phyloP scores from a whole-genome alignment of 352 stramenopile species.

The Pythium coloratum region DNA sequence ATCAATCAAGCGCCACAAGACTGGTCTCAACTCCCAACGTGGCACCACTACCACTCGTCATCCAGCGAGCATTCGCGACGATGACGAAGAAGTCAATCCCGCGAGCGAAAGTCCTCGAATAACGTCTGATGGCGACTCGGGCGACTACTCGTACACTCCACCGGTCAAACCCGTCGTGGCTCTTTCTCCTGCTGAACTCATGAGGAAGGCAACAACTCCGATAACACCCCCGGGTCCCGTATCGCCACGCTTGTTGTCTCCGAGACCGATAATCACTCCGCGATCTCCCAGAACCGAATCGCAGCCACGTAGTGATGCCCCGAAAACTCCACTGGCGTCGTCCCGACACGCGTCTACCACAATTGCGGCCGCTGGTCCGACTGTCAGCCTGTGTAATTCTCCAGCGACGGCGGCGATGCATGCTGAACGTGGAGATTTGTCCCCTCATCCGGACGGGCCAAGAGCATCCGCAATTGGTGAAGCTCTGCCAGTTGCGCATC shows the following conservation, averaged over 20 bases:
- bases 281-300: slow-evolving; percentile 27
- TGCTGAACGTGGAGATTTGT: no score
- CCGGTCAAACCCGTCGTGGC: slow-evolving; percentile 34
- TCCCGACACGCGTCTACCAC: neutral
- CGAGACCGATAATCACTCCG: slow-evolving; percentile 32
- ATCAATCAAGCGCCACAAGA: neutral
- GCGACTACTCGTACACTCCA: slow-evolving; percentile 9
- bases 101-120: neutral
- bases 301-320: neutral
- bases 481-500: no score
- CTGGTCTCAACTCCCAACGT: neutral
- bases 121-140: slow-evolving; percentile 3
- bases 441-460: neutral
- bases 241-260: slow-evolving; percentile 6
- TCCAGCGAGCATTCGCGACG: slow-evolving; percentile 20
- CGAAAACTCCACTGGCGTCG: neutral
- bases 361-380: neutral
- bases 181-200: slow-evolving; percentile 46
- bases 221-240: slow-evolving; percentile 3
- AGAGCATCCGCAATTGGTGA: neutral
- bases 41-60: slow-evolving; percentile 7
- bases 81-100: slow-evolving; percentile 13
- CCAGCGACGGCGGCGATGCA: neutral
- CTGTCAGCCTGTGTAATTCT: neutral
- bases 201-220: slow-evolving; percentile 48